Conservation (phyloP, 345 rosid genomes). For the Hibiscus tridactylites region DNA sequence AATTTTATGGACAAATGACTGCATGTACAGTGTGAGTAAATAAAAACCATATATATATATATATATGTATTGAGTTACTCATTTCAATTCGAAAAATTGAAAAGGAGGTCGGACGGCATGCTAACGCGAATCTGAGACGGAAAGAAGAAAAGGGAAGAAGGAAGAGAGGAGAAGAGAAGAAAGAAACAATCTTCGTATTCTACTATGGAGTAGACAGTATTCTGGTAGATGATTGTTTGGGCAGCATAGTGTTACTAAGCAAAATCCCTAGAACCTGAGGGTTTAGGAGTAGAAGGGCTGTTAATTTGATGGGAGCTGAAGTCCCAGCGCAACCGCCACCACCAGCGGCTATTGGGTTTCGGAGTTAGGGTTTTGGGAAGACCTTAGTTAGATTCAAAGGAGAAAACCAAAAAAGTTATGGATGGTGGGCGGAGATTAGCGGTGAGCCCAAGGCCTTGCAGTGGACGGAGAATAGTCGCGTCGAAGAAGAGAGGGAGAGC, state of each 20-base stretch:
- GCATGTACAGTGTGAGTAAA: too few relatives aligned
- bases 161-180: background rate
- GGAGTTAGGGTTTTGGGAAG: background rate
- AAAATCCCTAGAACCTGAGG: background rate
- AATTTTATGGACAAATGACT: background rate
- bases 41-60: too few relatives aligned
- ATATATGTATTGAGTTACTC: background rate
- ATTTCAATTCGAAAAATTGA: constrained; percentile 1
- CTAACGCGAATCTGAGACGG: background rate
- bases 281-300: background rate
- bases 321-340: background rate
- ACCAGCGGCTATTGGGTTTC: background rate
- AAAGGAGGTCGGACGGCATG: background rate
- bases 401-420: constrained; percentile 3
- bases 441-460: constrained; percentile 54
- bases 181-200: background rate
- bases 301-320: constrained; percentile 5
- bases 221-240: background rate
- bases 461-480: constrained; percentile 49
- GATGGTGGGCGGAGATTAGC: constrained; percentile 47
- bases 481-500: constrained; percentile 40
- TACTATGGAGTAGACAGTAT: background rate
- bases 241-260: background rate
- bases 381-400: background rate
- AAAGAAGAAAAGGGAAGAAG: background rate